These are phyloP conservation scores for Nothomitra cinnamomea DNA, from an alignment of 2,329 filamentous ascomycete genomes.

Conservation along the genomic window DNA sequence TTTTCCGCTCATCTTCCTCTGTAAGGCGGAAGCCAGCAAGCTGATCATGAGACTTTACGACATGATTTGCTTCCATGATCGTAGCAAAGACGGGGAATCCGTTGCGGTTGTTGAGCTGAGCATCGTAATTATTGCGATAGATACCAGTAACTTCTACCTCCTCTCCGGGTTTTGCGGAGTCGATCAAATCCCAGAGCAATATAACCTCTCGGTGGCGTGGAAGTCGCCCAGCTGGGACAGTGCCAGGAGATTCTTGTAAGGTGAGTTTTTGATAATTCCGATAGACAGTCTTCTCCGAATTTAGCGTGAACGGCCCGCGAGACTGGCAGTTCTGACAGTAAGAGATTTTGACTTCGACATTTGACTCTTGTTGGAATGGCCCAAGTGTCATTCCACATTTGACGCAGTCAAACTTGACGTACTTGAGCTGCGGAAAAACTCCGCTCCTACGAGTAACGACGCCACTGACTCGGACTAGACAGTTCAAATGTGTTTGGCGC, in stretches of 20 bases:
- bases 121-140: constrained; percentile 96
- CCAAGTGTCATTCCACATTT: constrained; percentile 88
- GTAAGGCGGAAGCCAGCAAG: constrained; percentile 91
- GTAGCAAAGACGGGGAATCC: constrained; percentile 97
- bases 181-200: constrained; percentile 90
- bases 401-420: constrained; percentile 92
- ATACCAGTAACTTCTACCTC: constrained; percentile 95
- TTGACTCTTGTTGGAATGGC: constrained; percentile 94
- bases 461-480: constrained; percentile 80
- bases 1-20: constrained; percentile 84
- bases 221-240: constrained; percentile 85
- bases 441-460: constrained; percentile 89
- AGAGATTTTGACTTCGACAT: constrained; percentile 86
- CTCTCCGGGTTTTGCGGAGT: constrained; percentile 90
- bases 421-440: constrained; percentile 95
- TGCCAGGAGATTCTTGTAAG: constrained; percentile 90
- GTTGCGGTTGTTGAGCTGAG: constrained; percentile 94
- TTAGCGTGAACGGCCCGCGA: constrained; percentile 82
- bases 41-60: constrained; percentile 94
- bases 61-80: constrained; percentile 91
- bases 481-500: constrained; percentile 90
- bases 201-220: constrained; percentile 90
- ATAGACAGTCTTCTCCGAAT: constrained; percentile 95
- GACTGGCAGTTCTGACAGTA: constrained; percentile 96
- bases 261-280: constrained; percentile 98